Base-by-base conservation (phyloP, 2,329 filamentous ascomycete genomes). In the Zymoseptoria ardabiliae region DNA sequence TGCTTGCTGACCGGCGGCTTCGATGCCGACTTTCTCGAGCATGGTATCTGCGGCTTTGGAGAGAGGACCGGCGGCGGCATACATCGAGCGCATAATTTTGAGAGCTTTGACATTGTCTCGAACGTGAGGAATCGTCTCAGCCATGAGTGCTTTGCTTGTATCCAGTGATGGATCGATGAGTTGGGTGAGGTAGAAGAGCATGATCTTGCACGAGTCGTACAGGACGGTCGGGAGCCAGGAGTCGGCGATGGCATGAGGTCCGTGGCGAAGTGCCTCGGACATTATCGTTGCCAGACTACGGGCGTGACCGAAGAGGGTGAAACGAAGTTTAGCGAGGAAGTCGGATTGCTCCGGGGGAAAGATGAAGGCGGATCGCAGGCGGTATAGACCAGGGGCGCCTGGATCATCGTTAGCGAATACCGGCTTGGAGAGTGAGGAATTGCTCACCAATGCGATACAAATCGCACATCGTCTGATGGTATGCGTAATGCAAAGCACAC, bases 381-480 rank as follows among this genome's bases (percentile, higher is more conserved):
- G 66, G 60, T 66, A 67, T 28, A 67, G 55, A 2, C 60, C 59
- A n/a, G 65, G 64, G 2, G 64, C 57, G 9, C 60, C 57, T 53
- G n/a, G n/a, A 41, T 8, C 19, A n/a, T 13, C 13, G 4, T 23
- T 21, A n/a, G n/a, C n/a, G n/a, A n/a, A n/a, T n/a, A n/a, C n/a
- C n/a, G n/a, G n/a, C n/a, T n/a, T n/a, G n/a, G n/a, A n/a, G n/a
- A n/a, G n/a, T n/a, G n/a, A n/a, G n/a, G n/a, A n/a, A n/a, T n/a
- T n/a, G n/a, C 56, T 58, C 20, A 56, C 56, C 59, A 50, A 62
- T 54, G 20, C 65, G 63, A 54, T 67, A 66, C 10, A 67, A 51
- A 52, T 67, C 65, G 50, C 65, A 67, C 64, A 67, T 66, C 1
- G 64, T 67, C 52, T 66, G 65, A 51, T 67, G 64, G 49, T 66